Conservation (phyloP, 2,329 filamentous ascomycete genomes). For the Sordariomycetes sp. region DNA sequence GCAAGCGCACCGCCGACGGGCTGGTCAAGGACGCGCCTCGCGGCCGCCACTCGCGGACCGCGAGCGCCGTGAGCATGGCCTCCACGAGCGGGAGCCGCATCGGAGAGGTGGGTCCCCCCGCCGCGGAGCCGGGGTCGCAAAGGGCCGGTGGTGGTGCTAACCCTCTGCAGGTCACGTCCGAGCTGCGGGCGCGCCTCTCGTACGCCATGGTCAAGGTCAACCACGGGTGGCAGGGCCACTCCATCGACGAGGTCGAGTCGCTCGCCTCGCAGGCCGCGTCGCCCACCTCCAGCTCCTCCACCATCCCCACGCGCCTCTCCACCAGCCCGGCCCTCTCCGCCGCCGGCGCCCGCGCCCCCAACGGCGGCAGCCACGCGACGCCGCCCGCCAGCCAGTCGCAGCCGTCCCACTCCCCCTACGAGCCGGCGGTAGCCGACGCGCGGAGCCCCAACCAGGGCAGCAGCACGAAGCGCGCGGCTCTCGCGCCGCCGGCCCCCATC, state of each 20-base stretch:
- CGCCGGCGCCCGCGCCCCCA: neutral
- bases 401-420: neutral
- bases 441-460: neutral
- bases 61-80: slow-evolving; percentile 49
- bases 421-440: neutral
- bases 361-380: neutral
- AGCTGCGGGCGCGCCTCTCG: slow-evolving; percentile 73
- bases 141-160: neutral
- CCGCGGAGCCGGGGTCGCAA: neutral
- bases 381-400: slow-evolving; percentile 3
- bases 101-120: slow-evolving; percentile 36
- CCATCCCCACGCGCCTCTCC: slow-evolving; percentile 39
- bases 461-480: slow-evolving; percentile 12
- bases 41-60: slow-evolving; percentile 50
- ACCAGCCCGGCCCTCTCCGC: slow-evolving; percentile 31
- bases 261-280: slow-evolving; percentile 57
- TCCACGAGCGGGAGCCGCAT: slow-evolving; percentile 55
- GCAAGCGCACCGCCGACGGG: slow-evolving; percentile 64
- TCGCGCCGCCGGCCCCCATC: slow-evolving; percentile 45
- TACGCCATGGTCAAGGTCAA: slow-evolving; percentile 94
- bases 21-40: slow-evolving; percentile 38
- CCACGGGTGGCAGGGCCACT: slow-evolving; percentile 74
- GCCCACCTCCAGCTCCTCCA: slow-evolving; percentile 47
- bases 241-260: slow-evolving; percentile 67
- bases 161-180: slow-evolving; percentile 54